Percentiles rank a stretch among this genome's conserved stretches.
Evolutionary conservation across 306 rosid genomes (phyloP).

Genomic region (Sechiopsis laciniata): DNA sequence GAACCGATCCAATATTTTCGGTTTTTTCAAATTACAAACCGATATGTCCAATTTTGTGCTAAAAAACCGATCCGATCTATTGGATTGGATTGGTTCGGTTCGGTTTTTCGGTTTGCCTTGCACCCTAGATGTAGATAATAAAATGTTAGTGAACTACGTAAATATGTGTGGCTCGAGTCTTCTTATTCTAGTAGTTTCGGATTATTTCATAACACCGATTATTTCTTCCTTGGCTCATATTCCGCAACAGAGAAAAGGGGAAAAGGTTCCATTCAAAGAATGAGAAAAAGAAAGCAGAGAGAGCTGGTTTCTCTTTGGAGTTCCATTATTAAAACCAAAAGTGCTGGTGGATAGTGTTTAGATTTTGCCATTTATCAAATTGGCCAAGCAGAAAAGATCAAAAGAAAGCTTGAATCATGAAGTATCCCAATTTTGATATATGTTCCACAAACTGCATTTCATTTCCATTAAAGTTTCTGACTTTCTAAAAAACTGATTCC

Average conservation of each 20-base stretch:
- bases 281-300: background rate
- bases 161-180: too few species aligned
- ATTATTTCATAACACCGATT: background rate
- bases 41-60: too few species aligned
- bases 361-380: background rate
- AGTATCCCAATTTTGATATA: slow-evolving; percentile 1
- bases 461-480: slow-evolving; percentile 10
- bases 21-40: too few species aligned
- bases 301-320: background rate
- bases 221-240: background rate
- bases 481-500: slow-evolving; percentile 13
- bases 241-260: background rate
- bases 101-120: too few species aligned
- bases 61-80: too few species aligned
- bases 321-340: slow-evolving; percentile 5
- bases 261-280: background rate
- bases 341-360: background rate
- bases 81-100: too few species aligned
- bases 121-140: too few species aligned
- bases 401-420: background rate
- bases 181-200: too few species aligned
- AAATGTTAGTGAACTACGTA: too few species aligned
- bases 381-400: slow-evolving; percentile 15
- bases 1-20: too few species aligned
- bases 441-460: slow-evolving; percentile 10